Conservation (phyloP, 441 rosid genomes). For the Isatis lusitanica region DNA sequence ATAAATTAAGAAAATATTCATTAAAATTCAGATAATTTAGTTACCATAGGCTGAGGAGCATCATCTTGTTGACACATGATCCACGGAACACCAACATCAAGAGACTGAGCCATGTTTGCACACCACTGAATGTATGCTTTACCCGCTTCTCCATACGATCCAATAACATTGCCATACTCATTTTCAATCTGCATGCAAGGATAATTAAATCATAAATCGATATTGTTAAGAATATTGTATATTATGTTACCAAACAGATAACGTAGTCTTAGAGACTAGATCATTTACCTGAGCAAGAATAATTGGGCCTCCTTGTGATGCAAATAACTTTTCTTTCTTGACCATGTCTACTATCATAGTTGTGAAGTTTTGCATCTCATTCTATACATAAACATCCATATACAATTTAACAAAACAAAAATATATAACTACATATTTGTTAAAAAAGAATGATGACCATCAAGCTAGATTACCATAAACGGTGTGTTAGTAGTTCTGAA, state of each 20-base stretch:
- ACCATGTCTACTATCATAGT: conserved; percentile 46
- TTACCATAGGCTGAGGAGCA: conserved; percentile 70
- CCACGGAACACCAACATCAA: conserved; percentile 68
- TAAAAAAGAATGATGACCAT: background rate
- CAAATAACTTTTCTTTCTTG: conserved; percentile 43
- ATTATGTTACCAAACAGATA: background rate
- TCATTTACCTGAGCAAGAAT: conserved; percentile 59
- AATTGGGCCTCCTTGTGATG: conserved; percentile 57
- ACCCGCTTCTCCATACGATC: conserved; percentile 47
- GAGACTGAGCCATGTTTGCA: conserved; percentile 56
- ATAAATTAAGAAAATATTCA: background rate
- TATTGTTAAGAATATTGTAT: background rate
- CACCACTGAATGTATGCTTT: conserved; percentile 60
- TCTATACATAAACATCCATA: conserved; percentile 18
- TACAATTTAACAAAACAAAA: background rate
- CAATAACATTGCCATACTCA: conserved; percentile 61
- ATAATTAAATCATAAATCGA: background rate
- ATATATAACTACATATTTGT: background rate
- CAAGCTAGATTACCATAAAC: conserved; percentile 42
- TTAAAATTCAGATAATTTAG: background rate
- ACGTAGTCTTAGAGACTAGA: background rate
- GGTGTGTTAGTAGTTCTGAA: conserved; percentile 45
- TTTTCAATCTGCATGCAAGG: conserved; percentile 63
- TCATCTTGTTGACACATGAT: conserved; percentile 71
- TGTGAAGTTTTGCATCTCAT: conserved; percentile 52